These are phyloP conservation scores for Colletotrichum plurivorum DNA, from an alignment of 2,329 filamentous ascomycete genomes.

Conservation along the genomic window DNA sequence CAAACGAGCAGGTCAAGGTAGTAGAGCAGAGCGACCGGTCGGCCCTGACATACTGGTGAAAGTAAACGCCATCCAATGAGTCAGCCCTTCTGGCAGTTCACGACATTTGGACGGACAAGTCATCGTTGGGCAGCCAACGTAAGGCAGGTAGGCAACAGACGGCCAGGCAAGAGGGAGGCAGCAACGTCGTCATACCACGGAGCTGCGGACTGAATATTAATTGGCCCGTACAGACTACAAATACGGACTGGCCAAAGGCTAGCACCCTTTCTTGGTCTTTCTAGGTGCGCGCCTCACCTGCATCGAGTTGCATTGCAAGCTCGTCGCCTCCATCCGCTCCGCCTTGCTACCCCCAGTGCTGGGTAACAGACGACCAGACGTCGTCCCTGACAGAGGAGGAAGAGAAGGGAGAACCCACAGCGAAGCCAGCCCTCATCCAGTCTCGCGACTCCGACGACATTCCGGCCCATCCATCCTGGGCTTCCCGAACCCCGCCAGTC, in stretches of 20 bases:
- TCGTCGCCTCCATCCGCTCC: constrained; percentile 8
- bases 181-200: constrained; percentile 33
- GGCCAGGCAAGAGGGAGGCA: constrained; percentile 15
- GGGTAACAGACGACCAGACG: constrained; percentile 20
- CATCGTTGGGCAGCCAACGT: not conserved
- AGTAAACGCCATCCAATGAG: constrained; percentile 1
- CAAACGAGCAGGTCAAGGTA: not conserved
- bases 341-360: constrained; percentile 5
- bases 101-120: not conserved
- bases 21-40: not conserved
- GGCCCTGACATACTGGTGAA: constrained; percentile 6
- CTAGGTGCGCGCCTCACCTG: constrained; percentile 13
- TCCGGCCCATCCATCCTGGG: constrained; percentile 22
- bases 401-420: constrained; percentile 2
- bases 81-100: constrained; percentile 1
- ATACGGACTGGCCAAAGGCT: constrained; percentile 27
- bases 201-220: constrained; percentile 20
- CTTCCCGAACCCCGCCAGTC: constrained; percentile 30
- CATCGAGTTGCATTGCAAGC: constrained; percentile 13
- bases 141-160: constrained; percentile 2
- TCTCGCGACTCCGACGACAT: constrained; percentile 4
- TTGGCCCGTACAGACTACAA: constrained; percentile 34
- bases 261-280: constrained; percentile 11
- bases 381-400: constrained; percentile 19
- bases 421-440: constrained; percentile 2